Percentiles rank a stretch among this genome's conserved stretches.
These are phyloP conservation scores for Phoma sp. DNA, from an alignment of 2,329 filamentous ascomycete species.

Conservation along the genomic window DNA sequence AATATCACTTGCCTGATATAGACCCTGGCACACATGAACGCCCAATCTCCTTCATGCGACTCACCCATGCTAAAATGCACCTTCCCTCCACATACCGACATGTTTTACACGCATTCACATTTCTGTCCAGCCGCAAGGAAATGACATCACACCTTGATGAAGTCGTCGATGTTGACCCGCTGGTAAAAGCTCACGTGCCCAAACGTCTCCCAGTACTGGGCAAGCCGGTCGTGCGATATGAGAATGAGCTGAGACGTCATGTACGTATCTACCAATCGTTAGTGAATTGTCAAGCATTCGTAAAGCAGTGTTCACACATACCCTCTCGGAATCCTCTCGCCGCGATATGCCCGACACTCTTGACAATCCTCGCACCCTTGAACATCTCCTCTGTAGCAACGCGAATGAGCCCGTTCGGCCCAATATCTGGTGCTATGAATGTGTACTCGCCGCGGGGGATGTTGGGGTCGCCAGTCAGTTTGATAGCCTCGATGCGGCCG, in stretches of 20 bases:
- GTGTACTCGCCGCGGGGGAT: slow-evolving; percentile 85
- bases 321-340: slow-evolving; percentile 72
- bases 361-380: slow-evolving; percentile 74
- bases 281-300: background rate
- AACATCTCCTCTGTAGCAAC: slow-evolving; percentile 72
- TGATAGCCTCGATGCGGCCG: slow-evolving; percentile 80
- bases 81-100: too few species aligned
- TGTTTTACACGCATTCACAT: too few species aligned
- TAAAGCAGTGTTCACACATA: slow-evolving; percentile 52
- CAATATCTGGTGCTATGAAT: slow-evolving; percentile 81
- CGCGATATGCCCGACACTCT: slow-evolving; percentile 79
- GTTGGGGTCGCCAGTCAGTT: slow-evolving; percentile 90
- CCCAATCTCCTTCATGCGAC: too few species aligned
- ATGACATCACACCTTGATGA: slow-evolving; percentile 27
- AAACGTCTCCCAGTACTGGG: slow-evolving; percentile 77
- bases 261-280: slow-evolving; percentile 65
- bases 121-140: background rate
- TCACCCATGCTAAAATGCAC: too few species aligned
- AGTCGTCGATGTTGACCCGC: slow-evolving; percentile 53
- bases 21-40: too few species aligned
- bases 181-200: slow-evolving; percentile 58
- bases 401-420: slow-evolving; percentile 67
- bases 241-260: slow-evolving; percentile 79
- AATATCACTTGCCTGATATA: too few species aligned
- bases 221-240: slow-evolving; percentile 75